Base-by-base conservation (phyloP, 768 basidiomycete species). In the Boletales sp. region DNA sequence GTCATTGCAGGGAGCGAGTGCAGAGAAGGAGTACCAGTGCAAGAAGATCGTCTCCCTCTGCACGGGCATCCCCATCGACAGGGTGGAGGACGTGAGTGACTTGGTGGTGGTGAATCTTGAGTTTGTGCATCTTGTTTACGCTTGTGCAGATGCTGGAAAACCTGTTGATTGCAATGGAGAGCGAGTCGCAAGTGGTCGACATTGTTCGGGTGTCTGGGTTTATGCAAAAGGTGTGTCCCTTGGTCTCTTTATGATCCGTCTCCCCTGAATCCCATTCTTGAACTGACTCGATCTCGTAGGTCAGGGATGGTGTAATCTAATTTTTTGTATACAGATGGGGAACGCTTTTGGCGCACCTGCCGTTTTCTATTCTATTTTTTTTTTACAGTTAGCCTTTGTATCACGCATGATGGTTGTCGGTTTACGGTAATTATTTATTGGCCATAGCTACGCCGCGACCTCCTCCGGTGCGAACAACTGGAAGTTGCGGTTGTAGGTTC, bases 401-500 rank as follows among this genome's bases (percentile, higher is more conserved):
- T 56, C 53, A 68, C 56, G 57, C 50, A 39, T 53, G 55, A 28
- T 55, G 56, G 57, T 49, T 57, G 57, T 49, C 56, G 55, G 41
- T 57, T 54, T 59, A 61, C 59, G 48, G 52, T 34, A 60, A 57
- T 59, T 62, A 41, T 47, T 53, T 52, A 49, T 55, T 49, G 34
- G 11, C 47, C 46, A 38, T 49, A 40, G 32, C 51, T 64, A 72
- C 46, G 64, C 55, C 18, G 60, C 70, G 41, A 74, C 60, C 61
- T 81, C 84, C 57, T 93, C 91, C 4, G 87, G 86, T 8, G 90
- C 83, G 68, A 90, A 97, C 50, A 97, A 73, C 66, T 97, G 94
- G 78, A 92, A 96, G 70, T 89, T 93, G 52, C 94, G 79, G 70
- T 92, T 94, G 67, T 91, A 95, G 39, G 91, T 94, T 34, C 94